Evolutionary conservation across 73 alveolate species (phyloP), one percentile per base, ranked within the genome.

Genomic region (Vitrella brassicaformis): DNA sequence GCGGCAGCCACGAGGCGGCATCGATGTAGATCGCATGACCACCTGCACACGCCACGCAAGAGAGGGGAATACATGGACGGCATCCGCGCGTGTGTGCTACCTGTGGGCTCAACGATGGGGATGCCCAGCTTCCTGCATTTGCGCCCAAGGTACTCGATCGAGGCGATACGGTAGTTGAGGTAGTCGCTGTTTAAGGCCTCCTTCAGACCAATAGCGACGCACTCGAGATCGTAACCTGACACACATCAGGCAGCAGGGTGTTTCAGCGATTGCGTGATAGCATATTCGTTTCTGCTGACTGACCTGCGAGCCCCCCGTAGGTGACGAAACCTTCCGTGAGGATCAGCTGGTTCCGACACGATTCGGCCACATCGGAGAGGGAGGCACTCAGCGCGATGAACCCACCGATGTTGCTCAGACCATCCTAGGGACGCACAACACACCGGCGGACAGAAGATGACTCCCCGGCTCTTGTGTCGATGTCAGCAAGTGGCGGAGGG

Each of bases 321-420:
- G 87, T 81, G 39, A 75, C 74, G 47, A 81, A 81, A 19, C 87
- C 87, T 67, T 81, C 87, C 28, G 75, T 74, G 28, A 81, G 45
- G 71, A 81, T 80, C 71, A 70, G 31, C 27, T 56, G 66, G 64
- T 81, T 74, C 18, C 80, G 82, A 74, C 71, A 47, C 10, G 71
- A 46, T 4, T 70, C 79, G 8, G 71, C 71, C 30, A 72, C 31
- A 26, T 47, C 32, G 10, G 79, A 39, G 14, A 39, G n/a, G n/a
- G n/a, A 67, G 65, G 64, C 64, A 26, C 56, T 72, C 79, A 72
- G 27, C n/a, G 79, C 79, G 18, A 72, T 70, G 30, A 72, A 47
- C 0, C 80, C 87, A 1, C 87, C 87, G 30, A 78, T 80, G 75
- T 80, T 81, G 64, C 78, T 83, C 80, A 78, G 70, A 30, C 87